These are phyloP conservation scores for Debaryomyces singareniensis DNA, from an alignment of 1,139 yeast species.

Conservation along the genomic window DNA sequence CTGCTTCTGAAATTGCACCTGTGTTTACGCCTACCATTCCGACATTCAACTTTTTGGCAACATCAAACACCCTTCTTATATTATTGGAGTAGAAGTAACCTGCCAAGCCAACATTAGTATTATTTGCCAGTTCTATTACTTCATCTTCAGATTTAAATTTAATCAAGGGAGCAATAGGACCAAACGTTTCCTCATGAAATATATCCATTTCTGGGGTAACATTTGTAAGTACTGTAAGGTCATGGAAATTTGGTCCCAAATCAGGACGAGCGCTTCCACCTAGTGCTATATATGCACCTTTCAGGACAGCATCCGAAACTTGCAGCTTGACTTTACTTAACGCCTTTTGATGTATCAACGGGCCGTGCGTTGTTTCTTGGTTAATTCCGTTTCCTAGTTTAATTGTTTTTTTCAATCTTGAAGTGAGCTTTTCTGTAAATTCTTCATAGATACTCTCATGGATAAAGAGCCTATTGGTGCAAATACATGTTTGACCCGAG, in stretches of 20 bases:
- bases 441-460: conserved; percentile 67
- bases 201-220: conserved; percentile 62
- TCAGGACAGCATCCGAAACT: conserved; percentile 64
- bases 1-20: conserved; percentile 39
- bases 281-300: conserved; percentile 61
- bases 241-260: conserved; percentile 71
- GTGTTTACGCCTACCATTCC: conserved; percentile 47
- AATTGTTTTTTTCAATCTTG: conserved; percentile 42
- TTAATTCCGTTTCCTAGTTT: conserved; percentile 73
- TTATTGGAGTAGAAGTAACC: conserved; percentile 38
- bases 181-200: conserved; percentile 76
- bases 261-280: conserved; percentile 64
- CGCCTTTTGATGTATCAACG: conserved; percentile 65
- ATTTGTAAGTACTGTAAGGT: conserved; percentile 64
- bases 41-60: conserved; percentile 36
- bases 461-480: conserved; percentile 76
- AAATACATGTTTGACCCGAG: conserved; percentile 89
- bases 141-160: conserved; percentile 62
- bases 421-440: conserved; percentile 36
- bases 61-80: conserved; percentile 49
- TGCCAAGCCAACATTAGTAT: conserved; percentile 44
- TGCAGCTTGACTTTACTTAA: conserved; percentile 65
- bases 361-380: conserved; percentile 68
- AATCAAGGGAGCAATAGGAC: conserved; percentile 79
- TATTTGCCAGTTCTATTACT: conserved; percentile 64